Base-by-base conservation (phyloP, 1,284 basidiomycete species). In the Hemileia vastatrix region DNA sequence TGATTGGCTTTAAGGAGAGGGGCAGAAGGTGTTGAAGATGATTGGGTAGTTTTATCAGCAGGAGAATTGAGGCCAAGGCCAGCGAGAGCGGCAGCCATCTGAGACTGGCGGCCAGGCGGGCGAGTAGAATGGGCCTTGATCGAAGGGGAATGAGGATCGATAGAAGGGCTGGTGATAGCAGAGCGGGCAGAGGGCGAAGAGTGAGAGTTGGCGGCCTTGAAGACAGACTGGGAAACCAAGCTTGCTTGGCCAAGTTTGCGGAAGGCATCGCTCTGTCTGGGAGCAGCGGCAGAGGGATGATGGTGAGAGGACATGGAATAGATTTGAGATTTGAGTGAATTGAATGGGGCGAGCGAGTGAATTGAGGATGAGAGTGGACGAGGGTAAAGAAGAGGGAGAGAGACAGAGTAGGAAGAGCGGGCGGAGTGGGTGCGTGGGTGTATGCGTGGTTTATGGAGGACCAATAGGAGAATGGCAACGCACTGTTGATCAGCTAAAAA, bases 241-340 rank as follows among this genome's bases (percentile, higher is more conserved):
- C 54, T 63, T 2, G 60, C 60, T 31, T 63, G 60, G 21, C 60
- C 60, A 15, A 63, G 33, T 15, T 54, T 31, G 27, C 56, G 55
- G 48, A 63, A 63, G 40, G 54, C 60, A 44, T 63, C 60, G 45
- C 45, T 63, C 45, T 55, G 44, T 44, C 60, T 63, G 2, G 60
- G 60, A 50, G 60, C 54, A 40, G 53, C 48, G 23, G 60, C 53
- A 4, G 54, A 63, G 21, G 54, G 54, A 49, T 62, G 60, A 50
- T 49, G 48, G 23, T 49, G 43, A 4, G 13, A 18, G 19, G 43
- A 44, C 15, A 44, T 18, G 2, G 43, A 44, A 44, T 13, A 44
- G 3, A 15, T 13, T 44, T 15, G 19, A 8, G 43, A 44, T 44
- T n/a, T n/a, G n/a, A n/a, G n/a, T n/a, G n/a, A n/a, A n/a, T n/a